A percentile compares a stretch with the other conserved stretches of the same genome.
Conservation (phyloP, 768 basidiomycete genomes). For the Hygrophorus russula region DNA sequence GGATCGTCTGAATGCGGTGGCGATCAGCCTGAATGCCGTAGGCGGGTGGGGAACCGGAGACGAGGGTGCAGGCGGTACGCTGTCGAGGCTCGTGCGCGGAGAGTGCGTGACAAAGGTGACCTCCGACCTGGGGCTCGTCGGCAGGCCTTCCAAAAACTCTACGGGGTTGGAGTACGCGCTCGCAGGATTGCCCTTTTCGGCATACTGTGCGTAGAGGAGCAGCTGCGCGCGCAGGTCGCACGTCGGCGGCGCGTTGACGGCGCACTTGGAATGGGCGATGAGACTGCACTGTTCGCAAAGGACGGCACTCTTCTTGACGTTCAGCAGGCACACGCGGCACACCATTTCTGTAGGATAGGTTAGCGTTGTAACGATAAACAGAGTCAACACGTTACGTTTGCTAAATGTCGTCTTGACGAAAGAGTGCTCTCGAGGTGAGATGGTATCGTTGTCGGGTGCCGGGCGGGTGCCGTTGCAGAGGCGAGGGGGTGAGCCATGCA, state of each 20-base stretch:
- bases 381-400: conserved; percentile 52
- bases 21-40: conserved; percentile 53
- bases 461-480: conserved; percentile 17
- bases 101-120: conserved; percentile 38
- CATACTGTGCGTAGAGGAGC: conserved; percentile 68
- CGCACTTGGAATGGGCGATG: conserved; percentile 76
- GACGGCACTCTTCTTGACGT: conserved; percentile 79
- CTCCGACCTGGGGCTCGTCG: conserved; percentile 44
- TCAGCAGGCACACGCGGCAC: conserved; percentile 73
- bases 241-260: conserved; percentile 59
- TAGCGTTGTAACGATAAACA: conserved; percentile 2
- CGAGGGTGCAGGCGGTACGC: conserved; percentile 21
- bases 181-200: conserved; percentile 49
- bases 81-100: conserved; percentile 39
- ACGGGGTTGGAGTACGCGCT: conserved; percentile 43
- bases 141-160: conserved; percentile 28
- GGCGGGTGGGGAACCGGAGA: conserved; percentile 31
- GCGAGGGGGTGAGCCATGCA: conserved; percentile 23
- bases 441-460: conserved; percentile 30
- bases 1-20: conserved; percentile 48
- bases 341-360: conserved; percentile 49
- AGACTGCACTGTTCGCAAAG: conserved; percentile 86
- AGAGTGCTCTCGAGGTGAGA: conserved; percentile 61
- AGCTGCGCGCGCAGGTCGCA: conserved; percentile 78
- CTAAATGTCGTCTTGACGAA: conserved; percentile 91